These are phyloP conservation scores for Paraphoma chrysanthemicola DNA, from an alignment of 2,329 filamentous ascomycete species.

Conservation along the genomic window DNA sequence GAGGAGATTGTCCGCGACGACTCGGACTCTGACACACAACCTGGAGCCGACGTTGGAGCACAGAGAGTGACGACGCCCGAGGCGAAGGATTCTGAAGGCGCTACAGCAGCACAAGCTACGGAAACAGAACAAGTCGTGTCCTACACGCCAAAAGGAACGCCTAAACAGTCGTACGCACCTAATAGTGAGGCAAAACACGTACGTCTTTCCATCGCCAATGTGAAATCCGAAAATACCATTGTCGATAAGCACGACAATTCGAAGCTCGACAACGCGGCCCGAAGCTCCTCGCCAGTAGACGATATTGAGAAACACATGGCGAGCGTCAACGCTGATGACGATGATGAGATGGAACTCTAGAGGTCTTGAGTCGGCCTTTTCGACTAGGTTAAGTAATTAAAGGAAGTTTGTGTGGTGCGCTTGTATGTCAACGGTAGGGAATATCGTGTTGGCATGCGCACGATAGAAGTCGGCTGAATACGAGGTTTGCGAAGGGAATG, in stretches of 20 bases:
- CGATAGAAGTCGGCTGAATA: not conserved
- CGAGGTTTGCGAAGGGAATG: not conserved
- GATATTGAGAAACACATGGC: not conserved
- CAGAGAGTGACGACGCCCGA: not conserved
- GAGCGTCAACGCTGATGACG: not conserved
- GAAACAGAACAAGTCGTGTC: not conserved
- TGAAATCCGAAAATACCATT: too few species aligned
- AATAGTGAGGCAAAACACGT: not conserved
- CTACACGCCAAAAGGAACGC: not conserved
- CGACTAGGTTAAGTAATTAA: too few species aligned
- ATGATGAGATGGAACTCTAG: not conserved
- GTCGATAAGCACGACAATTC: too few species aligned
- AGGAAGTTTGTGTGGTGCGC: too few species aligned
- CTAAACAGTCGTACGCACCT: not conserved
- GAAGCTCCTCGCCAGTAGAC: too few species aligned
- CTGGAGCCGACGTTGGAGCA: not conserved
- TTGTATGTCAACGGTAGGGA: not conserved
- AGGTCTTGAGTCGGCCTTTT: not conserved
- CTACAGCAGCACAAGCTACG: not conserved
- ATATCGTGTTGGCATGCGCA: not conserved
- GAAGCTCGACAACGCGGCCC: too few species aligned
- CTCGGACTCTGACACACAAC: conserved; percentile 17
- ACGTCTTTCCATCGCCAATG: not conserved
- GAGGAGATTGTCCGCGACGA: conserved; percentile 26
- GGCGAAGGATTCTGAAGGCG: not conserved